These are phyloP conservation scores for Botrytis sinoallii DNA, from an alignment of 2,329 filamentous ascomycete genomes.

Conservation along the genomic window DNA sequence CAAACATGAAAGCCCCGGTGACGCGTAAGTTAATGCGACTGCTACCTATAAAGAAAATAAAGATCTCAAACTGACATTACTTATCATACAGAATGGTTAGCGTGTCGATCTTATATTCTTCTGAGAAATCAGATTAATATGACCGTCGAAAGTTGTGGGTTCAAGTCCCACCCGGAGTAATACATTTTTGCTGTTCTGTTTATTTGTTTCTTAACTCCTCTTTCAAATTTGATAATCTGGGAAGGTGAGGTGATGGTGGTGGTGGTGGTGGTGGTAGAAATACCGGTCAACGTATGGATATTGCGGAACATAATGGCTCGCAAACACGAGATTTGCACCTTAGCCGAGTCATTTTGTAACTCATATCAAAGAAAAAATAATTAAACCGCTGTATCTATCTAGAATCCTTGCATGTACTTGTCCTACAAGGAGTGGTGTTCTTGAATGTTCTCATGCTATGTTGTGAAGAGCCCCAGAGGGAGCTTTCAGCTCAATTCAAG, in stretches of 20 bases:
- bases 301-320: neutral
- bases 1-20: conserved; percentile 16
- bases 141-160: conserved; percentile 23
- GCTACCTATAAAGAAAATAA: neutral
- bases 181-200: neutral
- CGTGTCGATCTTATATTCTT: conserved; percentile 27
- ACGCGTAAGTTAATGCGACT: conserved; percentile 9
- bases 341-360: neutral
- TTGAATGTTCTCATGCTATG: neutral
- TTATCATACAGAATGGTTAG: conserved; percentile 24
- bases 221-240: neutral
- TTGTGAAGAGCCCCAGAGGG: neutral
- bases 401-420: neutral
- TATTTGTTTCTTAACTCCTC: neutral
- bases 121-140: conserved; percentile 19
- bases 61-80: neutral
- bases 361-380: neutral
- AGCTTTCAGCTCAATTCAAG: neutral
- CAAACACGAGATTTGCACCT: neutral
- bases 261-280: neutral
- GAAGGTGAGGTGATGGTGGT: neutral
- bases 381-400: neutral
- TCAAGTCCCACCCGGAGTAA: conserved; percentile 20
- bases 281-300: neutral
- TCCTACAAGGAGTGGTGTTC: neutral